Conservation (phyloP, 192 early-diverging fungal genomes). For the Backusella liffmaniae region DNA sequence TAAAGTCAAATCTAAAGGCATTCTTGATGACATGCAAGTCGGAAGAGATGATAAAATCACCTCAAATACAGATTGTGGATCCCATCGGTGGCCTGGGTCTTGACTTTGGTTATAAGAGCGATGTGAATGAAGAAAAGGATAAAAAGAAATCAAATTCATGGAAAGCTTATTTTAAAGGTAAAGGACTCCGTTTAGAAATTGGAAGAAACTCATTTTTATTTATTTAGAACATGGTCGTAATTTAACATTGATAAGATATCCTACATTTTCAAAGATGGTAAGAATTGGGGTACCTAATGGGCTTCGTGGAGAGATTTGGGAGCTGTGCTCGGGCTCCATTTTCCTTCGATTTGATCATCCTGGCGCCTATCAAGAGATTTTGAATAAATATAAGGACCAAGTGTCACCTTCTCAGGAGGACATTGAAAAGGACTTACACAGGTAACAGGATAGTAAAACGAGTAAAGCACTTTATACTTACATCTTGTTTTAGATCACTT, state of each 20-base stretch:
- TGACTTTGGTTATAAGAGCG: constrained; percentile 72
- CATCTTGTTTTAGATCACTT: constrained; percentile 58
- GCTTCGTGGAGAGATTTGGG: constrained; percentile 88
- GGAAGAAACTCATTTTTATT: neutral
- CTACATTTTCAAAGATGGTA: constrained; percentile 76
- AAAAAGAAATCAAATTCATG: constrained; percentile 71
- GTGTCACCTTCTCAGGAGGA: constrained; percentile 76
- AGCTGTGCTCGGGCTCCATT: constrained; percentile 79
- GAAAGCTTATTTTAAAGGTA: constrained; percentile 72
- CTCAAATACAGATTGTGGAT: constrained; percentile 9
- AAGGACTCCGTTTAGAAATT: too few species aligned
- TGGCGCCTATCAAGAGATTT: constrained; percentile 71
- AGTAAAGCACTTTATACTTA: neutral
- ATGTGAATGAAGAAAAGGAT: constrained; percentile 67
- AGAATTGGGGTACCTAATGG: constrained; percentile 79
- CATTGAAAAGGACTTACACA: constrained; percentile 88
- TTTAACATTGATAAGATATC: constrained; percentile 68
- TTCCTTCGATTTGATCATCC: constrained; percentile 73
- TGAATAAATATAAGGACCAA: constrained; percentile 55
- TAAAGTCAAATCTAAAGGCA: constrained; percentile 73
- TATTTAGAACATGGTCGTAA: constrained; percentile 77
- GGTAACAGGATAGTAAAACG: neutral
- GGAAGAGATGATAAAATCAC: constrained; percentile 64
- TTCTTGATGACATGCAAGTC: constrained; percentile 78
- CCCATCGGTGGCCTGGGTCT: constrained; percentile 62